Evolutionary conservation across 371 early-diverging fungal genomes (phyloP).

Genomic region (Mortierella sp.): DNA sequence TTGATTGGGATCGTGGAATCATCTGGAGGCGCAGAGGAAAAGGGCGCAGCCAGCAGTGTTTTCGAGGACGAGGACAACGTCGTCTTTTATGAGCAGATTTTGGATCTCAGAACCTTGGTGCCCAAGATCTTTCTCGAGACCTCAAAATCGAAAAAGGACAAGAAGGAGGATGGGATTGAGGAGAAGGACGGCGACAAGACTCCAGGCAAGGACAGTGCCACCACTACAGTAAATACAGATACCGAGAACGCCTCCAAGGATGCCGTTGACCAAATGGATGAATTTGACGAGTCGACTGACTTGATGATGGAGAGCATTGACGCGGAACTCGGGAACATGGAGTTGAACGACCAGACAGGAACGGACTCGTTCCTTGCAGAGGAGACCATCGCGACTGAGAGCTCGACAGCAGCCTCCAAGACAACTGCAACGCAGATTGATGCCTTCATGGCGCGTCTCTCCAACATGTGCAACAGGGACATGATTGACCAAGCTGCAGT

Average conservation of each 20-base stretch:
- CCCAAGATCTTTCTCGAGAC: slow-evolving; percentile 83
- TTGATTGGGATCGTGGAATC: slow-evolving; percentile 45
- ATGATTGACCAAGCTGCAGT: slow-evolving; percentile 92
- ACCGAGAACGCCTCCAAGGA: slow-evolving; percentile 35
- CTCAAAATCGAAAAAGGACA: slow-evolving; percentile 59
- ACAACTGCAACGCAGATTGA: slow-evolving; percentile 73
- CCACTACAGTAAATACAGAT: slow-evolving; percentile 20
- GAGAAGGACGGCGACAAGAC: slow-evolving; percentile 49
- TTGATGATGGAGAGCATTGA: slow-evolving; percentile 43
- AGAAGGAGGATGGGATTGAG: slow-evolving; percentile 56
- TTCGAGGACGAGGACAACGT: slow-evolving; percentile 94
- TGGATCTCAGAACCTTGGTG: slow-evolving; percentile 82
- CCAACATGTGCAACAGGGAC: slow-evolving; percentile 85
- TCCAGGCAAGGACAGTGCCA: slow-evolving; percentile 30
- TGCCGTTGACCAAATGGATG: slow-evolving; percentile 34
- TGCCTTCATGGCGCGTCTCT: slow-evolving; percentile 81
- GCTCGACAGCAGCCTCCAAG: slow-evolving; percentile 50
- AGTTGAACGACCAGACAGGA: slow-evolving; percentile 36
- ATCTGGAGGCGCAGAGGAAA: slow-evolving; percentile 49
- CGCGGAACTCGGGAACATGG: slow-evolving; percentile 56
- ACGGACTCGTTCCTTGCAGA: slow-evolving; percentile 52
- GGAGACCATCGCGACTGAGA: slow-evolving; percentile 29
- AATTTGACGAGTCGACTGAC: slow-evolving; percentile 46
- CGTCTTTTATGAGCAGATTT: slow-evolving; percentile 86
- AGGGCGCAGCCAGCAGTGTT: slow-evolving; percentile 67